Base-by-base conservation (phyloP, 2,329 filamentous ascomycete genomes). In the Pseudogymnoascus sp. region DNA sequence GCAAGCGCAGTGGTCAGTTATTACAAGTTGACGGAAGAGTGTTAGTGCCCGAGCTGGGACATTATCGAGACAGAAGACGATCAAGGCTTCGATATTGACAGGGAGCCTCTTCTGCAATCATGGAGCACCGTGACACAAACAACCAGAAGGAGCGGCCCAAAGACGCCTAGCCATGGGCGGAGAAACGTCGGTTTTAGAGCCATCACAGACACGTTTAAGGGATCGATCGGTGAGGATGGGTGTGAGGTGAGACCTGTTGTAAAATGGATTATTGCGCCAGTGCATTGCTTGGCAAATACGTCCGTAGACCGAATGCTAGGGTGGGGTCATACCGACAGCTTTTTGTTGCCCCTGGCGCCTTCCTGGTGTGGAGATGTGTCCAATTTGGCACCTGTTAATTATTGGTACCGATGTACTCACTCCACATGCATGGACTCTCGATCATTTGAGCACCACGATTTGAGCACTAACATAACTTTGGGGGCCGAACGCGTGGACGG, bases 331-430 rank as follows among this genome's bases (percentile, higher is more conserved):
- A 6, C 28, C 28, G 49, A 56, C 28, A 56, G 28, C 49, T 34
- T 31, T 31, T 31, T 18, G n/a, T 5, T 56, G 28, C 49, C 49
- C 49, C 49, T 56, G 49, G 28, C 49, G 49, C 49, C 49, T 56
- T 56, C 49, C 49, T 56, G 49, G 49, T 34, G 49, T 56, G 49
- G 49, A 56, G 49, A 56, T 34, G 49, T 56, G 49, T 56, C 49
- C 49, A 56, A 56, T 56, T 56, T 56, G 49, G 49, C 49, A 56
- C 49, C 49, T 56, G 25, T 28, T 49, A 28, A 56, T 31, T 56
- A 56, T 56, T 56, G 49, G 49, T 56, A 56, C 49, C 49, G 28
- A 56, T 56, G 49, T 56, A 56, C 49, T 56, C n/a, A 18, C 25
- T 56, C 49, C 49, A 56, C 49, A 34, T 56, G 49, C 49, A 56